Base-by-base conservation (phyloP, 2,329 filamentous ascomycete species). In the Alternaria arborescens region DNA sequence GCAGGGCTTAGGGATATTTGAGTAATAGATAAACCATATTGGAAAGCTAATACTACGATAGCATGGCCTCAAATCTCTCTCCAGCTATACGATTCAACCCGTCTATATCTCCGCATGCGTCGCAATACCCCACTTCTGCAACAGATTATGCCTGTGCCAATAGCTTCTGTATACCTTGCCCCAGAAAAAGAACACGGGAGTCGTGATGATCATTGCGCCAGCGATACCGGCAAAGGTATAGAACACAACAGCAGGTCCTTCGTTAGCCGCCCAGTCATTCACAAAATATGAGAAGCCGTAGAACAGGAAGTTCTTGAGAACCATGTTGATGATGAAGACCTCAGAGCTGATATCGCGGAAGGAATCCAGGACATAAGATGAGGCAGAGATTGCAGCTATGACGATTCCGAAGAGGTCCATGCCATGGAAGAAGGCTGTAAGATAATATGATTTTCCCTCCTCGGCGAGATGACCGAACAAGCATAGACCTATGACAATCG, bases 231-330 rank as follows among this genome's bases (percentile, higher is more conserved):
- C 78, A 59, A 81, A 78, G 2, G 75, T 69, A 55, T 79, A 79
- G 43, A 81, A 81, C 5, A 81, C 78, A 22, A 62, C 55, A 7
- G 72, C 71, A 1, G 79, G 78, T 0, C 80, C 79, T 12, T 65
- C 68, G 6, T 52, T 66, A 10, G 70, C 72, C 5, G 80, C 73
- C 80, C 80, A 82, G 52, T 81, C 73, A 59, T 82, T 82, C 18
- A 81, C 76, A 54, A 82, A 81, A 50, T 80, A 80, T 10, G 75
- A 77, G 55, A 81, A 79, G 1, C 77, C 79, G 48, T 80, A 82
- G 54, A 81, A 79, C n/a, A 82, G 58, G 34, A 82, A 72, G 62
- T 82, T 82, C 73, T 82, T 82, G 62, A 81, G 71, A 24, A 80
- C 68, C 80, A 82, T 82, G 44, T 74, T 77, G 7, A 75, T 74